These are phyloP conservation scores for Vitis rupestris DNA, from an alignment of 164 flowering plant genomes.

Conservation along the genomic window DNA sequence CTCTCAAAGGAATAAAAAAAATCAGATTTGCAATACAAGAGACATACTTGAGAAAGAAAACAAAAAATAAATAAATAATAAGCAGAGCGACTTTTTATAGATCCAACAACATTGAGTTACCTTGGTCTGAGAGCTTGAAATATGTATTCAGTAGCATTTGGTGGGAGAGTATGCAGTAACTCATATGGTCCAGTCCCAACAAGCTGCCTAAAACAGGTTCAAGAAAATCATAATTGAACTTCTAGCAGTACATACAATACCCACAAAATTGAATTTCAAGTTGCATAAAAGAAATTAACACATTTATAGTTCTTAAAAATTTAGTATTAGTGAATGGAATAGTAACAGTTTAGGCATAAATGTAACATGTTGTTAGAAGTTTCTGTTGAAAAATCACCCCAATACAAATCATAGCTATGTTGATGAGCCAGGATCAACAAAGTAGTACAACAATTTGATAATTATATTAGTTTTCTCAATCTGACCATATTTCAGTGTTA, in stretches of 20 bases:
- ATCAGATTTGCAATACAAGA: not conserved
- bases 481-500: too few species aligned
- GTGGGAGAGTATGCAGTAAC: constrained; percentile 43
- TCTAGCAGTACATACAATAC: not conserved
- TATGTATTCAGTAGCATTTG: constrained; percentile 71
- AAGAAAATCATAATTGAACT: not conserved
- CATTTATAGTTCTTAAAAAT: not conserved
- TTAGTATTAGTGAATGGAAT: too few species aligned
- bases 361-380: too few species aligned
- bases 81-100: not conserved
- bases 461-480: too few species aligned
- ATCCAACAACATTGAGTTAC: constrained; percentile 19
- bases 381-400: too few species aligned
- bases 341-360: too few species aligned
- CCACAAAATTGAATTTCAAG: not conserved
- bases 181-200: constrained; percentile 46
- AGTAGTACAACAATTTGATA: too few species aligned
- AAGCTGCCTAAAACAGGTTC: constrained; percentile 32
- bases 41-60: not conserved
- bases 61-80: not conserved
- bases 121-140: constrained; percentile 73
- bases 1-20: too few species aligned
- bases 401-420: too few species aligned
- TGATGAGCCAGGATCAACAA: too few species aligned
- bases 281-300: not conserved